phyloP scores from a whole-genome alignment of 768 basidiomycete species.

The Lanmaoa rubissima region DNA sequence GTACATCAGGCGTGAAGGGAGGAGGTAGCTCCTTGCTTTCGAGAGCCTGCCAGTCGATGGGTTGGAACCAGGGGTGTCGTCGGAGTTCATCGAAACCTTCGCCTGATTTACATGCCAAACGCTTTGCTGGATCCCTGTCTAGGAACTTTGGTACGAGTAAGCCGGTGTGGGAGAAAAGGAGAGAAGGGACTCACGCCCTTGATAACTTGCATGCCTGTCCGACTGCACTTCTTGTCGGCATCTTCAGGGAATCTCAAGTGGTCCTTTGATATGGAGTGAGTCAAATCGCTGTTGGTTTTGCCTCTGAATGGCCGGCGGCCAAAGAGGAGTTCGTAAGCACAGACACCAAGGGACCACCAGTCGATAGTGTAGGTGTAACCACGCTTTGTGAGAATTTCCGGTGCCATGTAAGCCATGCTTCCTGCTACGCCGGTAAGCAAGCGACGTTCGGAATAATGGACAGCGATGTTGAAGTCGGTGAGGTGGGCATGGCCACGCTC shows the following conservation, averaged over 20 bases:
- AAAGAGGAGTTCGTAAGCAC: conserved; percentile 89
- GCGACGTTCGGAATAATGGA: conserved; percentile 88
- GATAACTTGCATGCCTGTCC: conserved; percentile 73
- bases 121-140: conserved; percentile 77
- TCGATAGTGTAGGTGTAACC: conserved; percentile 95
- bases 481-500: conserved; percentile 94
- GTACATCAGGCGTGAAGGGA: conserved; percentile 87
- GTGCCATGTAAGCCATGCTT: conserved; percentile 99
- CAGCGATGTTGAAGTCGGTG: conserved; percentile 98
- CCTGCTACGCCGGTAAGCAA: conserved; percentile 90
- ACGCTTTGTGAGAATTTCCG: conserved; percentile 84
- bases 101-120: conserved; percentile 80
- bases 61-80: conserved; percentile 80
- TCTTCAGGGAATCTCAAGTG: conserved; percentile 88
- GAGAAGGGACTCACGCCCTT: conserved; percentile 59
- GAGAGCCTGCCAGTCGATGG: conserved; percentile 87
- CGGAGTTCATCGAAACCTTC: conserved; percentile 81
- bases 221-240: conserved; percentile 74
- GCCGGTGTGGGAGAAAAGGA: conserved; percentile 11
- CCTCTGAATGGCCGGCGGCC: conserved; percentile 92
- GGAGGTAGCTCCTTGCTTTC: conserved; percentile 72
- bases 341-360: conserved; percentile 97
- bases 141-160: conserved; percentile 57
- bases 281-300: conserved; percentile 88
- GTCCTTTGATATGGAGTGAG: conserved; percentile 89